Evolutionary conservation across 2,329 filamentous ascomycete genomes (phyloP).

Genomic region (Calonectria naviculata): DNA sequence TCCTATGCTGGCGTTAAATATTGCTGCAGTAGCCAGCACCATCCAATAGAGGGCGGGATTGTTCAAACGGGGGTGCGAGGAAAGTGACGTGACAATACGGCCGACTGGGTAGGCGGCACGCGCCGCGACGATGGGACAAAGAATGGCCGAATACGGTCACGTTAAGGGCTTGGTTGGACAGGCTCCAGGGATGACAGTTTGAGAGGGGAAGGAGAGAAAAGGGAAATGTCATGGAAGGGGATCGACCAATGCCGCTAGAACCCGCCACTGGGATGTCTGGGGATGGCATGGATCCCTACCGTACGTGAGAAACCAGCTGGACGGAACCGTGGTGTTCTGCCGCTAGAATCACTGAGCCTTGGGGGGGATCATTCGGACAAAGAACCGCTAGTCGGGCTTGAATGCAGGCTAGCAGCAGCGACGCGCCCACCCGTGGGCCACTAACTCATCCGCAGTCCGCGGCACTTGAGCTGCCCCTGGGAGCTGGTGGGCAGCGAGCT

Average conservation of each 20-base stretch:
- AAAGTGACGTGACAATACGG: slow-evolving; percentile 13
- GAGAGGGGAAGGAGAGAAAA: background rate
- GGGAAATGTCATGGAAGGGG: background rate
- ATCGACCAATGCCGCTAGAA: slow-evolving; percentile 14
- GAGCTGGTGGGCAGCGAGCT: too few relatives aligned
- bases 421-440: background rate
- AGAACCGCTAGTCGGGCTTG: background rate
- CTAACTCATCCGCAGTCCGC: background rate
- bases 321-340: slow-evolving; percentile 3
- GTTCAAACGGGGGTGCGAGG: background rate
- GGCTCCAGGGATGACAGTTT: background rate
- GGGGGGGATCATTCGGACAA: background rate
- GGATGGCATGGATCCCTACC: slow-evolving; percentile 1
- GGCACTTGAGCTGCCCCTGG: background rate
- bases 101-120: background rate
- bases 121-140: background rate
- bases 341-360: slow-evolving; percentile 2
- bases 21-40: background rate
- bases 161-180: background rate
- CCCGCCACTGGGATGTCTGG: slow-evolving; percentile 6
- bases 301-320: background rate
- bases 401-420: background rate
- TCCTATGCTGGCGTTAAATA: background rate
- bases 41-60: background rate
- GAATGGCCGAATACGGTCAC: background rate